phyloP scores from a whole-genome alignment of 805 yeast genomes.

The Blastobotrys terrestris region DNA sequence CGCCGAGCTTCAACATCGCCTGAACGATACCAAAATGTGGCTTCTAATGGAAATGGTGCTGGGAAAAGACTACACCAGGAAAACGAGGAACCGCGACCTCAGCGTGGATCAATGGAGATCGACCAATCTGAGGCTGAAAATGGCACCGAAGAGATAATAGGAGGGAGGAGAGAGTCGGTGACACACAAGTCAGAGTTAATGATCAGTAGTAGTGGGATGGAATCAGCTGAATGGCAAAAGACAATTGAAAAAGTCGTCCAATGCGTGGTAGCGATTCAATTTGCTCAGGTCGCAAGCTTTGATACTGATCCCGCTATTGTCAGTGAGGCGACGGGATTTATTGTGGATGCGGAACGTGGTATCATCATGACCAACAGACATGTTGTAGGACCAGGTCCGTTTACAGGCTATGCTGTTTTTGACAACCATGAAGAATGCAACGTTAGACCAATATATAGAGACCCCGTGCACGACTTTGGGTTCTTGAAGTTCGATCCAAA shows the following conservation, averaged over 20 bases:
- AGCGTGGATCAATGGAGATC: conserved; percentile 1
- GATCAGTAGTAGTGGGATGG: conserved; percentile 5
- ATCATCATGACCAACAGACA: conserved; percentile 87
- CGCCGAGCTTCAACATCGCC: conserved; percentile 8
- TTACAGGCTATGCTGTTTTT: conserved; percentile 83
- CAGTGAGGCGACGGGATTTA: conserved; percentile 88
- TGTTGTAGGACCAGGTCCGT: conserved; percentile 94
- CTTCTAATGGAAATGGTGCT: background rate
- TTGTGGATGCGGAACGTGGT: conserved; percentile 77
- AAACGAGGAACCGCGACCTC: background rate
- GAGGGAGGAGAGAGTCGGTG: background rate
- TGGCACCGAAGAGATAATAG: background rate
- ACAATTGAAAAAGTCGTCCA: conserved; percentile 78
- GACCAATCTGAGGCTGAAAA: background rate
- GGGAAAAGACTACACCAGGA: background rate
- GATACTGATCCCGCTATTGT: conserved; percentile 79
- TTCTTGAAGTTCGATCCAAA: conserved; percentile 72
- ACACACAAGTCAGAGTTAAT: background rate
- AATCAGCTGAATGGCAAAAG: conserved; percentile 55
- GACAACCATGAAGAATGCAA: conserved; percentile 93
- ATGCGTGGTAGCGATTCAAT: conserved; percentile 84
- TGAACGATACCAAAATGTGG: background rate
- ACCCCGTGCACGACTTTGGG: conserved; percentile 94
- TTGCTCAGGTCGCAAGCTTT: conserved; percentile 77
- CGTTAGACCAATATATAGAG: conserved; percentile 80